Evolutionary conservation across 805 yeast genomes (phyloP).

Genomic region (Barnettozyma populi): DNA sequence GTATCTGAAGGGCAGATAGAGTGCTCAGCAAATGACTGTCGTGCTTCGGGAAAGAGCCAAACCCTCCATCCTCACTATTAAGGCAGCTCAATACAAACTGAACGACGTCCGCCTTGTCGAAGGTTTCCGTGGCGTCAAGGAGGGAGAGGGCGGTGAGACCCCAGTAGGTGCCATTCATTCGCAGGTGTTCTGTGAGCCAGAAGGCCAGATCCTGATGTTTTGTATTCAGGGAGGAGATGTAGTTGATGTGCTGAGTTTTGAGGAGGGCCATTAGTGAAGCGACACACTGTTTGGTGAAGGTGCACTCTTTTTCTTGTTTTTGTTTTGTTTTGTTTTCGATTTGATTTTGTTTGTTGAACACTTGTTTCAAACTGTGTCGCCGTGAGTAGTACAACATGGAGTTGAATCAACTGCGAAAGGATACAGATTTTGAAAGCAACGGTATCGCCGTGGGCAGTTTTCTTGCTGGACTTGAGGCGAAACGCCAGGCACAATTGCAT

Average conservation of each 20-base stretch:
- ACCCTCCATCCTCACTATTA: constrained; percentile 62
- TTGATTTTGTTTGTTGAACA: background rate
- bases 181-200: constrained; percentile 85
- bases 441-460: constrained; percentile 26
- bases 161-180: constrained; percentile 94
- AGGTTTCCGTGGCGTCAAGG: constrained; percentile 48
- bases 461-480: constrained; percentile 24
- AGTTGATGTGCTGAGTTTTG: constrained; percentile 52
- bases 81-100: constrained; percentile 65
- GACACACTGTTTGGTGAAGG: no score
- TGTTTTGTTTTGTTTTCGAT: background rate
- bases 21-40: constrained; percentile 87
- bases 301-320: background rate
- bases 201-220: constrained; percentile 62
- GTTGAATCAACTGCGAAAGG: constrained; percentile 23
- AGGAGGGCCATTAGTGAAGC: constrained; percentile 9
- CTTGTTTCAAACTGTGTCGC: no score
- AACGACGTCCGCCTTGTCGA: constrained; percentile 58
- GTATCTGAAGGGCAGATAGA: constrained; percentile 77
- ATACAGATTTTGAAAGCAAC: constrained; percentile 18
- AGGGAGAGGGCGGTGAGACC: constrained; percentile 74
- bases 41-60: constrained; percentile 84
- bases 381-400: background rate
- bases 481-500: constrained; percentile 22
- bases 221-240: constrained; percentile 49